Percentiles rank a stretch among this genome's conserved stretches.
Evolutionary conservation across 768 basidiomycete genomes (phyloP).

Genomic region (Trametes cubensis): DNA sequence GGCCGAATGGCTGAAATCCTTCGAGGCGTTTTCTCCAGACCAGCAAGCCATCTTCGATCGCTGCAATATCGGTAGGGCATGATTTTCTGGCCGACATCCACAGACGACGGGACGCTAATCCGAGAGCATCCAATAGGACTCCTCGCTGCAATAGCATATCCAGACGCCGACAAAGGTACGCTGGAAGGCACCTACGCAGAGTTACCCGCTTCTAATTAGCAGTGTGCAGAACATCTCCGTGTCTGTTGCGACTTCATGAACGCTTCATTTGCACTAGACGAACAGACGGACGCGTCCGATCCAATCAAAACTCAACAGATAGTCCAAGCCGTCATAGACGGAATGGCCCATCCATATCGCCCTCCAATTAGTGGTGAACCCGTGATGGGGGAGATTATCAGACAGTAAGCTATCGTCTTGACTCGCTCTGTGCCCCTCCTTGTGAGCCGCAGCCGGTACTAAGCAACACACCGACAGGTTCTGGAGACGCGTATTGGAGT

Average conservation of each 20-base stretch:
- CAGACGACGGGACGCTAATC: neutral
- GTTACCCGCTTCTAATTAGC: neutral
- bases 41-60: constrained; percentile 32
- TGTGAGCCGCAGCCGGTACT: neutral
- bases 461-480: constrained; percentile 15
- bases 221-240: constrained; percentile 12
- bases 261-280: constrained; percentile 34
- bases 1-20: constrained; percentile 31
- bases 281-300: constrained; percentile 28
- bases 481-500: constrained; percentile 19
- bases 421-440: no score
- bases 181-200: no score
- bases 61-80: constrained; percentile 34
- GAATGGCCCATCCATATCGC: constrained; percentile 27
- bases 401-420: constrained; percentile 28
- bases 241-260: constrained; percentile 32
- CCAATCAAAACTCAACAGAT: constrained; percentile 15
- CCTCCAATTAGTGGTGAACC: constrained; percentile 26
- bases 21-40: constrained; percentile 31
- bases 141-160: constrained; percentile 20
- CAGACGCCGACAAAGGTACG: constrained; percentile 5
- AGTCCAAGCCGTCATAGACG: constrained; percentile 31
- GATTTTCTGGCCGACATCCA: no score
- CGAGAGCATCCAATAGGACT: neutral
- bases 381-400: constrained; percentile 28